phyloP scores from a whole-genome alignment of 805 yeast species.

The Candida endomychidarum region DNA sequence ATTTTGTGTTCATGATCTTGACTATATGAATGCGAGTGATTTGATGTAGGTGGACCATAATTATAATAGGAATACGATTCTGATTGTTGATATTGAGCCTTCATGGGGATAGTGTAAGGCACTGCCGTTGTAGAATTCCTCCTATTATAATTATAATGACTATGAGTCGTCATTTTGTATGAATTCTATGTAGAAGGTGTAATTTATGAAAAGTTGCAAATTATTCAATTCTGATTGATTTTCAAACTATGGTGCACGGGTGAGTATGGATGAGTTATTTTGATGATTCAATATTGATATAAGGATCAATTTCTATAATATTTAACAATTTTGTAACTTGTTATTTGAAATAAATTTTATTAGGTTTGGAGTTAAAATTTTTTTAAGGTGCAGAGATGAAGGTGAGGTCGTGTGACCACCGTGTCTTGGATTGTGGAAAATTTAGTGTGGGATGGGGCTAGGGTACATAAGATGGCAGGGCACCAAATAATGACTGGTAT shows the following conservation, averaged over 20 bases:
- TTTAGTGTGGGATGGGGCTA: conserved; percentile 4
- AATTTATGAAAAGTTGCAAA: background rate
- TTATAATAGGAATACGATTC: conserved; percentile 1
- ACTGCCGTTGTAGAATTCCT: conserved; percentile 23
- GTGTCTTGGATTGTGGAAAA: conserved; percentile 1
- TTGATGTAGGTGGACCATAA: background rate
- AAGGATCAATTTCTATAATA: too few species aligned
- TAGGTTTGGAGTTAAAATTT: conserved; percentile 3
- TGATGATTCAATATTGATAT: too few species aligned
- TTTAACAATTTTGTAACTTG: too few species aligned
- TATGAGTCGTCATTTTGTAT: conserved; percentile 16
- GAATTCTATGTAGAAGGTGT: too few species aligned
- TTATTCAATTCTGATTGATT: too few species aligned
- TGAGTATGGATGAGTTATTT: too few species aligned
- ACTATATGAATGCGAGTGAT: conserved; percentile 1
- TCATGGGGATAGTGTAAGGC: conserved; percentile 31
- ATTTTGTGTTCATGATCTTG: conserved; percentile 3
- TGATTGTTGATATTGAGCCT: conserved; percentile 21
- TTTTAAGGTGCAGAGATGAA: conserved; percentile 8
- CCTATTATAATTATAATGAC: conserved; percentile 29
- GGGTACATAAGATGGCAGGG: too few species aligned
- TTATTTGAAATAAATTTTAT: background rate
- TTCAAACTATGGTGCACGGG: too few species aligned
- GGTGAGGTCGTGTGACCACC: conserved; percentile 4
- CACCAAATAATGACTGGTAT: too few species aligned